phyloP scores from a whole-genome alignment of 2,329 filamentous ascomycete species.

The Kalaharituber pfeilii region DNA sequence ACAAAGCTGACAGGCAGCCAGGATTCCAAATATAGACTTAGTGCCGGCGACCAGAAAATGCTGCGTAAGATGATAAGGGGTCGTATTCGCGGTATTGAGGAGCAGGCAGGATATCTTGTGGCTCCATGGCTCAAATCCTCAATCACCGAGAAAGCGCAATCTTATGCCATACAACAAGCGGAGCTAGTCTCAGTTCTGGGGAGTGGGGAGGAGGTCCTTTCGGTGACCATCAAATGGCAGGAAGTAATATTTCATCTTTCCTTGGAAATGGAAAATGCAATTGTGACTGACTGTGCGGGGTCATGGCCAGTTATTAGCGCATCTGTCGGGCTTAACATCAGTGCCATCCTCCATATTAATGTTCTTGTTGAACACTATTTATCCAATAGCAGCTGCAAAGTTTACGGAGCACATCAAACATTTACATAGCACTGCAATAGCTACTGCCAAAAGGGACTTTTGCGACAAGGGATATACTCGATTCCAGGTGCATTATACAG shows the following conservation, averaged over 20 bases:
- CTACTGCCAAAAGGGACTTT: conserved; percentile 7
- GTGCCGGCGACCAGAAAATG: conserved; percentile 7
- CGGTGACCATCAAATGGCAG: conserved; percentile 9
- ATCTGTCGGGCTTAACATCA: conserved; percentile 8
- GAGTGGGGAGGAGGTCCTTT: not conserved
- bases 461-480: conserved; percentile 12
- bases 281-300: not conserved
- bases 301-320: conserved; percentile 9
- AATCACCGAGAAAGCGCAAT: conserved; percentile 5
- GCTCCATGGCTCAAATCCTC: conserved; percentile 8
- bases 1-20: conserved; percentile 1
- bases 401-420: conserved; percentile 10
- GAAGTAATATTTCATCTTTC: conserved; percentile 8
- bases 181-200: conserved; percentile 7
- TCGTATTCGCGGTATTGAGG: conserved; percentile 5
- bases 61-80: conserved; percentile 8
- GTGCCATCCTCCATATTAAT: conserved; percentile 12
- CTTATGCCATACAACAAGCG: conserved; percentile 11
- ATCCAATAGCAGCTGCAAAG: conserved; percentile 3
- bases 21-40: conserved; percentile 12
- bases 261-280: not conserved
- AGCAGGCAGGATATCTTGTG: conserved; percentile 10
- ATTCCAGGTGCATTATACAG: conserved; percentile 11
- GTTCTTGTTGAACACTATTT: conserved; percentile 8
- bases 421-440: conserved; percentile 5